These are phyloP conservation scores for Nicotiana noctiflora DNA, from an alignment of 257 asterid genomes.

Conservation along the genomic window DNA sequence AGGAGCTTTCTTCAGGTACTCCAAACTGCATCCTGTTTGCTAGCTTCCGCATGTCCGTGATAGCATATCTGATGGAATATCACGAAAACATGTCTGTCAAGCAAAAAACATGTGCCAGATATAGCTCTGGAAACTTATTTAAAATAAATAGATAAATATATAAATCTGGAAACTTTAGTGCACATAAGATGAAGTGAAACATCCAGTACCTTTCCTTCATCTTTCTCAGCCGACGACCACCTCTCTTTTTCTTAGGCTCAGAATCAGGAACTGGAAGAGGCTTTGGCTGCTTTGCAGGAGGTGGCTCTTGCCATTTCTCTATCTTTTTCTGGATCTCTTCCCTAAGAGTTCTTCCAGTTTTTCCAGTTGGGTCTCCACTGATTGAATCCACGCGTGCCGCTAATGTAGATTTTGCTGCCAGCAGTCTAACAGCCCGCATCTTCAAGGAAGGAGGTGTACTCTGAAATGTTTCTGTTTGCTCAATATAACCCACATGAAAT, in stretches of 20 bases:
- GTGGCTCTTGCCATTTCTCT: constrained; percentile 99
- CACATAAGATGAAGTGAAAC: not conserved
- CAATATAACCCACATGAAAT: constrained; percentile 81
- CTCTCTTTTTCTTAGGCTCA: constrained; percentile 96
- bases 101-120: not conserved
- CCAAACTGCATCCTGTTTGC: constrained; percentile 97
- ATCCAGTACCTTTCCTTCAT: constrained; percentile 79
- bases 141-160: not conserved
- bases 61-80: constrained; percentile 60
- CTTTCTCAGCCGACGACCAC: constrained; percentile 93
- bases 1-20: constrained; percentile 93
- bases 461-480: constrained; percentile 80
- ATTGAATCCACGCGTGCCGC: constrained; percentile 94
- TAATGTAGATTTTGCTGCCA: constrained; percentile 92
- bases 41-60: constrained; percentile 95
- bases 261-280: constrained; percentile 99
- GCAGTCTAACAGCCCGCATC: constrained; percentile 86
- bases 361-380: constrained; percentile 80
- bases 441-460: constrained; percentile 85
- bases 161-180: not conserved
- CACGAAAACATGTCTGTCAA: constrained; percentile 10
- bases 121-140: not conserved
- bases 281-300: constrained; percentile 96
- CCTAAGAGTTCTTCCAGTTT: constrained; percentile 65
- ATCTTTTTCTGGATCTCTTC: constrained; percentile 80